Percentiles rank a stretch among this genome's conserved stretches.
These are phyloP conservation scores for Spergularia bocconei DNA, from an alignment of 148 eudicot species.

Conservation along the genomic window DNA sequence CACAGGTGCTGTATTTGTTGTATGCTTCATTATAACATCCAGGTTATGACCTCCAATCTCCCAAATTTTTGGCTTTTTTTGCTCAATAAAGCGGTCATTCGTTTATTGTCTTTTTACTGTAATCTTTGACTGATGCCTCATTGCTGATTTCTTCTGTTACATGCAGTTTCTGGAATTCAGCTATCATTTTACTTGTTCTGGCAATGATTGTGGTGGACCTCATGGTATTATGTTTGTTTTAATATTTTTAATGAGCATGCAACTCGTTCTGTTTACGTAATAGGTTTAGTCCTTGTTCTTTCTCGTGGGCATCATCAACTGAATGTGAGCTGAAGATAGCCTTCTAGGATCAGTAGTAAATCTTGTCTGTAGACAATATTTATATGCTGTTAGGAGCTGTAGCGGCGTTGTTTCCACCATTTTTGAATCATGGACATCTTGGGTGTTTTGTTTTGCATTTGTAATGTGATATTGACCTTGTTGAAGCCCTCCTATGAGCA, in stretches of 20 bases:
- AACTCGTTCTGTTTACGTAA: not conserved
- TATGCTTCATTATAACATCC: constrained; percentile 55
- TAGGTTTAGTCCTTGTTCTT: not conserved
- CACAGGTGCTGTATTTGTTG: constrained; percentile 67
- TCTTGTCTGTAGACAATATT: not conserved
- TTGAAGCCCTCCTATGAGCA: not conserved
- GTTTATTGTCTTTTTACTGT: constrained; percentile 1
- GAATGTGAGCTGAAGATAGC: not conserved
- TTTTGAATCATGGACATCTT: not conserved
- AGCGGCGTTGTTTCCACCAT: not conserved
- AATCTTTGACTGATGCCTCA: constrained; percentile 3
- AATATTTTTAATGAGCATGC: not conserved
- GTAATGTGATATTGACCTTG: not conserved
- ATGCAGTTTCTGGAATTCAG: constrained; percentile 69
- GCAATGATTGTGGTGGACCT: constrained; percentile 72
- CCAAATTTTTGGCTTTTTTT: constrained; percentile 3
- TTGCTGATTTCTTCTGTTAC: constrained; percentile 15
- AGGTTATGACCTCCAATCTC: constrained; percentile 35
- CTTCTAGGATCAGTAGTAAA: not conserved
- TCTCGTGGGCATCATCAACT: not conserved
- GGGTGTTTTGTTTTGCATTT: not conserved
- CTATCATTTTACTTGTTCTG: constrained; percentile 57
- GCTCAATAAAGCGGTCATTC: not conserved
- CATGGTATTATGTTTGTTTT: constrained; percentile 38
- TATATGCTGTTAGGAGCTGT: not conserved